A percentile compares a stretch with the other conserved stretches of the same genome.
Conservation (phyloP, 2,329 filamentous ascomycete genomes). For the Chrysoporthe puriensis region DNA sequence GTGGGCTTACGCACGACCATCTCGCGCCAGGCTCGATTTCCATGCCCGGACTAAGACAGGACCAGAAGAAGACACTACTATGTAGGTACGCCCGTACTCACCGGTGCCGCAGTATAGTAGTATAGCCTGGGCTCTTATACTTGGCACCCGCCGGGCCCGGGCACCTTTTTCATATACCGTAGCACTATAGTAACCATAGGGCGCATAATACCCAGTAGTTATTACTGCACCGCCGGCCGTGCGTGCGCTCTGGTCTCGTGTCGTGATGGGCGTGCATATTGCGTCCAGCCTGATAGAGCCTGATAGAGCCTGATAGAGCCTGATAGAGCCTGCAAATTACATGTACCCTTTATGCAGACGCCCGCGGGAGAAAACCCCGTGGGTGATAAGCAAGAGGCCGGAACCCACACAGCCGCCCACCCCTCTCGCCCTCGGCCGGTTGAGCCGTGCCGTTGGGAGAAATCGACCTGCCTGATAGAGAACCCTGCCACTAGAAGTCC, state of each 20-base stretch:
- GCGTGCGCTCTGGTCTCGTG: too few species aligned
- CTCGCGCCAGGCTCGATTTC: not conserved
- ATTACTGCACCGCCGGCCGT: too few species aligned
- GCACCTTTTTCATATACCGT: too few species aligned
- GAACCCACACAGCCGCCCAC: not conserved
- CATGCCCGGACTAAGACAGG: not conserved
- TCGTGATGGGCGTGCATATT: not conserved
- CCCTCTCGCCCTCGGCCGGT: not conserved
- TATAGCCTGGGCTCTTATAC: not conserved
- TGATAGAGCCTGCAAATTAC: too few species aligned
- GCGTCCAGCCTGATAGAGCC: not conserved
- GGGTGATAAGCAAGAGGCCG: not conserved
- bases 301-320: too few species aligned
- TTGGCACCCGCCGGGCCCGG: too few species aligned
- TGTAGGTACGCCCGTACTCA: too few species aligned
- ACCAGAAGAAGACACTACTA: not conserved
- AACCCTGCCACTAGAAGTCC: not conserved
- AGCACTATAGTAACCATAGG: too few species aligned
- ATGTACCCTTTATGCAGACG: too few species aligned
- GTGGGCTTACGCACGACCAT: slow-evolving; percentile 2
- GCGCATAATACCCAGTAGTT: too few species aligned
- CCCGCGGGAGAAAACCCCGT: too few species aligned
- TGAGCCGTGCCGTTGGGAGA: not conserved
- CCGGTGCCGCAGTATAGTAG: too few species aligned
- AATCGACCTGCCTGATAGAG: not conserved